Base-by-base conservation (phyloP, 192 early-diverging fungal species). In the Coemansia sp. region DNA sequence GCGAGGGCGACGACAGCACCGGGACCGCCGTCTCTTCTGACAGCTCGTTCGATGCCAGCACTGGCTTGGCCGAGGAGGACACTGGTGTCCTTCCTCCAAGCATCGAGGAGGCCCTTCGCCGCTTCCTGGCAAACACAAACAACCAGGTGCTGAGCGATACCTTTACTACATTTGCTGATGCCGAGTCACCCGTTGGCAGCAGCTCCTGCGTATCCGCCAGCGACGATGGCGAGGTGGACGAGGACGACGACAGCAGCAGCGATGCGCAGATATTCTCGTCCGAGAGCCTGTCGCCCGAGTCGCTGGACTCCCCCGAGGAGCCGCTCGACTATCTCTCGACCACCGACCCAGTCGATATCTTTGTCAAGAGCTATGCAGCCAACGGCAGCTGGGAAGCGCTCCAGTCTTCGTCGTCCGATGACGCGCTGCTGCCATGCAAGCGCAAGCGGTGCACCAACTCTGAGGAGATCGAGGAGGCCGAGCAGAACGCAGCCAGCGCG, bases 91-190 rank as follows among this genome's bases (percentile, higher is more conserved):
- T 72, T 16, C 71, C 76, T 19, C 58, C 64, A 13, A 72, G 54
- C 45, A 79, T 79, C 24, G 76, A 79, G 1, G 76, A 79, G 29
- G 71, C 76, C 18, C 67, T 79, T 1, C 67, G 71, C 13, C 76
- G 76, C 60, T 60, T 79, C 53, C 61, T 79, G 51, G 66, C 67
- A 20, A 73, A 65, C 71, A 61, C 58, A 27, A 79, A 57, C 58
- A 63, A 57, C 49, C 71, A 79, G 68, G 52, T 64, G 28, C 39
- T 79, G 49, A 68, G 76, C 62, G 62, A 72, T 16, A 73, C 70
- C 30, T 79, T 79, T 24, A 69, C 76, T 4, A 73, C 76, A 4
- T 79, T 79, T 70, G 67, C 71, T 20, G 68, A 60, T 32, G 53
- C 66, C 30, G 66, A 58, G 45, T 32, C 45, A 1, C 8, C 47